Percentiles rank a stretch among this genome's conserved stretches.
These are phyloP conservation scores for Calonectria hongkongensis DNA, from an alignment of 2,329 filamentous ascomycete species.

Conservation along the genomic window DNA sequence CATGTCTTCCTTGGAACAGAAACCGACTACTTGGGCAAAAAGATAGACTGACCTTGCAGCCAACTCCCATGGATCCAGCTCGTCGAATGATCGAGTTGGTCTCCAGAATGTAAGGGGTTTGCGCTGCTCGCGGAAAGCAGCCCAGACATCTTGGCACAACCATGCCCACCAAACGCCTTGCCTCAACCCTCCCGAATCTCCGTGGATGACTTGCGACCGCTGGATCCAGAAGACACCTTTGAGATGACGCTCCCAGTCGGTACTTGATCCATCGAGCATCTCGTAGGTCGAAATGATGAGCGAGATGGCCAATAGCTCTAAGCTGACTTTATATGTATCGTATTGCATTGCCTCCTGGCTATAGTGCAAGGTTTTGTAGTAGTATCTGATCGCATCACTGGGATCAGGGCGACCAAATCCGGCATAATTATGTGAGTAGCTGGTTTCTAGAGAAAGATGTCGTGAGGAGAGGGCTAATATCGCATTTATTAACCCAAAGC, in stretches of 20 bases:
- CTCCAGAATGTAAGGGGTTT: constrained; percentile 74
- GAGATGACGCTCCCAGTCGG: constrained; percentile 75
- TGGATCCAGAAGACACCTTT: constrained; percentile 81
- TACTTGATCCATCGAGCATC: constrained; percentile 74
- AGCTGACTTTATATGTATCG: constrained; percentile 72
- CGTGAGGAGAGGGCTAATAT: constrained; percentile 70
- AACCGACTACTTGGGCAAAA: constrained; percentile 74
- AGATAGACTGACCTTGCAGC: constrained; percentile 72
- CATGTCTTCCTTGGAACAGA: constrained; percentile 58
- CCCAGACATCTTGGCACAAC: constrained; percentile 79
- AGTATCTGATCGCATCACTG: constrained; percentile 67
- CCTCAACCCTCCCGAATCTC: constrained; percentile 73
- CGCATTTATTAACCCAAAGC: constrained; percentile 74
- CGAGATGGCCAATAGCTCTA: constrained; percentile 75
- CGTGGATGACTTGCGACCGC: constrained; percentile 75
- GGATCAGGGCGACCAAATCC: constrained; percentile 16
- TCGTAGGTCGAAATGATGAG: constrained; percentile 78
- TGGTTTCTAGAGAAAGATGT: not conserved
- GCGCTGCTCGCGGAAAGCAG: constrained; percentile 75
- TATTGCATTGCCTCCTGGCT: constrained; percentile 75
- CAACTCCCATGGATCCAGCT: constrained; percentile 70
- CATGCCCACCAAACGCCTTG: constrained; percentile 80
- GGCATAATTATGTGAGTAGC: not conserved
- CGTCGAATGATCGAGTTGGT: constrained; percentile 67
- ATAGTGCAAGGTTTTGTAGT: constrained; percentile 77